Percentiles rank a stretch among this genome's conserved stretches.
Conservation (phyloP, 371 early-diverging fungal species). For the Entomophthora muscae region DNA sequence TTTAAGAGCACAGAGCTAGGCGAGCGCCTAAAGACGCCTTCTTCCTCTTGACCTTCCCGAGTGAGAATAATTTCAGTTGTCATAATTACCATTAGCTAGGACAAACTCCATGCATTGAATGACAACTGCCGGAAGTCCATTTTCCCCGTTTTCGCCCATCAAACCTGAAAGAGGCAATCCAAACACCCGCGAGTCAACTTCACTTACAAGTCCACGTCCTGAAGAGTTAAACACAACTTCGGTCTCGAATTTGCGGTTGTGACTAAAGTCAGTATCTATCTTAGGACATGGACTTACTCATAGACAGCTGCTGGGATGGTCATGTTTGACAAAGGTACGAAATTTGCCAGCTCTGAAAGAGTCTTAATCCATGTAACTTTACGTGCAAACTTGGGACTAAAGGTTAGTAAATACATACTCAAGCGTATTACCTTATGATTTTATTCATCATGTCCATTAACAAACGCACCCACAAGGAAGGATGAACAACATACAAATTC, state of each 20-base stretch:
- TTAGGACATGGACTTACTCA: constrained; percentile 26
- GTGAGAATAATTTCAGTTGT: not conserved
- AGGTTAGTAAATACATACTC: not conserved
- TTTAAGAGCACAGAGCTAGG: constrained; percentile 40
- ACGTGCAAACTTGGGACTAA: constrained; percentile 75
- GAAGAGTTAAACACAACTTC: constrained; percentile 13
- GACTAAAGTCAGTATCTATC: constrained; percentile 10
- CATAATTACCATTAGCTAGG: constrained; percentile 19
- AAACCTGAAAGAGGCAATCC: constrained; percentile 35
- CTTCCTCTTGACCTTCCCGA: constrained; percentile 44
- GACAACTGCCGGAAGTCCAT: constrained; percentile 37
- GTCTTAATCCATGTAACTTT: constrained; percentile 66
- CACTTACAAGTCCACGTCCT: constrained; percentile 10
- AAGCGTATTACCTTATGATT: constrained; percentile 37
- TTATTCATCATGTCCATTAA: constrained; percentile 46
- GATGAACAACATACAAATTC: constrained; percentile 73
- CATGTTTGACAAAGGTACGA: constrained; percentile 49
- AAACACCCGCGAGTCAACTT: constrained; percentile 21
- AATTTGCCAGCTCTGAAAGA: constrained; percentile 40
- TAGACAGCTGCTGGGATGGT: constrained; percentile 59
- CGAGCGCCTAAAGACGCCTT: constrained; percentile 80
- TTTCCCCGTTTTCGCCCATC: constrained; percentile 41
- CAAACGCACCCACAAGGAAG: constrained; percentile 44
- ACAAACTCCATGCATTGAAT: constrained; percentile 33
- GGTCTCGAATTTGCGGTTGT: constrained; percentile 20